Evolutionary conservation across 129 eudicot species (phyloP).

Genomic region (Helianthus annuus): DNA sequence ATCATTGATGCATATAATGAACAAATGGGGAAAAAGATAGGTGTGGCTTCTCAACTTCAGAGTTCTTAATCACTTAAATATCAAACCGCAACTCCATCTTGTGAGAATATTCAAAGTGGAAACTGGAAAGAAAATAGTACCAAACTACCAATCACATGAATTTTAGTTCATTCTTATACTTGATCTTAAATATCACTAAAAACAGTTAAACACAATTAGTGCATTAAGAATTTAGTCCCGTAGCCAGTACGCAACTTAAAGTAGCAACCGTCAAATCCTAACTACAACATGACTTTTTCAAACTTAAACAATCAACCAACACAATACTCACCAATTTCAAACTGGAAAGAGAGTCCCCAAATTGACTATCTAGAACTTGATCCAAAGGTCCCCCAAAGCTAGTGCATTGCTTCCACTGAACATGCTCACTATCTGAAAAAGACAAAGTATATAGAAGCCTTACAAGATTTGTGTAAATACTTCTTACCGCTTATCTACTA

Average conservation of each 20-base stretch:
- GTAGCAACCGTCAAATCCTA: neutral
- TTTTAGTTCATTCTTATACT: constrained; percentile 2
- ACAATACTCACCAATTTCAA: constrained; percentile 75
- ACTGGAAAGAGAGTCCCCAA: constrained; percentile 66
- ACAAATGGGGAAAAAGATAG: neutral
- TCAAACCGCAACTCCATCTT: neutral
- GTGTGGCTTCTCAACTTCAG: constrained; percentile 16
- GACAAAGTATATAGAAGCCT: neutral
- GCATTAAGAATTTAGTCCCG: neutral
- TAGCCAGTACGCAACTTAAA: neutral
- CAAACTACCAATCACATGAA: neutral
- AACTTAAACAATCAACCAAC: neutral
- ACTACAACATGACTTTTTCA: neutral
- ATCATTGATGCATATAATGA: neutral
- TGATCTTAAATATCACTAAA: neutral
- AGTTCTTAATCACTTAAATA: neutral
- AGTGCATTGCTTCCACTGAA: constrained; percentile 82
- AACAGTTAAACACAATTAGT: neutral
- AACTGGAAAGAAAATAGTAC: neutral
- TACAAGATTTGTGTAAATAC: neutral
- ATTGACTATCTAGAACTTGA: constrained; percentile 67
- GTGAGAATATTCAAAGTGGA: neutral
- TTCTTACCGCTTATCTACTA: neutral
- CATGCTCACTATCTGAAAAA: constrained; percentile 48
- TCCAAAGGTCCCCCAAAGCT: constrained; percentile 47